Evolutionary conservation across 805 yeast species (phyloP).

Genomic region (Pichia manshurica): DNA sequence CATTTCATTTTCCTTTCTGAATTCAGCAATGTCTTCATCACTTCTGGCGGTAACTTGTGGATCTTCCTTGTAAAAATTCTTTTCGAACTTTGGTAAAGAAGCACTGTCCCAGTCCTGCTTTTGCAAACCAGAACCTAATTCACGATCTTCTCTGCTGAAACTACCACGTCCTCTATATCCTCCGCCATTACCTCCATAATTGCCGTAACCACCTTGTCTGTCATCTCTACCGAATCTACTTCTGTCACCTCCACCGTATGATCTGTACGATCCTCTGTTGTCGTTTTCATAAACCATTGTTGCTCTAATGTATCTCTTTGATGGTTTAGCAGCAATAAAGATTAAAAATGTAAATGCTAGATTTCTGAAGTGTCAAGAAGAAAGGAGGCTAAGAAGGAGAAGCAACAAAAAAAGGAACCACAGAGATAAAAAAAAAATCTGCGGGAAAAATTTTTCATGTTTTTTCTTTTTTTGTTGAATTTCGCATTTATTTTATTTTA

Average conservation of each 20-base stretch:
- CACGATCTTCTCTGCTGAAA: conserved; percentile 35
- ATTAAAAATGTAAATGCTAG: no score
- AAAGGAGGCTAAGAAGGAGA: not conserved
- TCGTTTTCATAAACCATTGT: conserved; percentile 40
- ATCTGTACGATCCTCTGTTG: conserved; percentile 29
- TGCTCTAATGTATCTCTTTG: conserved; percentile 4
- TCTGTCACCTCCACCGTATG: conserved; percentile 37
- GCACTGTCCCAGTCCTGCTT: conserved; percentile 80
- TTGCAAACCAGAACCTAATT: conserved; percentile 50
- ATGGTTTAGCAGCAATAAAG: not conserved
- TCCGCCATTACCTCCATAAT: conserved; percentile 24
- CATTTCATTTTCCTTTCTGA: conserved; percentile 86
- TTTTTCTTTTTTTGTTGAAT: not conserved
- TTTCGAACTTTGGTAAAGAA: conserved; percentile 81
- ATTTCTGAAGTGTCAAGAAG: not conserved
- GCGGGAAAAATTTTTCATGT: not conserved
- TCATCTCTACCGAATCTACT: conserved; percentile 33
- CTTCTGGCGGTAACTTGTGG: conserved; percentile 70
- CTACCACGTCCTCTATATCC: conserved; percentile 35
- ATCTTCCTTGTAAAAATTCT: conserved; percentile 88
- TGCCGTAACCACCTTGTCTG: conserved; percentile 28
- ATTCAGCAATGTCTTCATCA: conserved; percentile 63
- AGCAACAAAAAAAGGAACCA: not conserved
- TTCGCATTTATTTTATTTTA: no score
- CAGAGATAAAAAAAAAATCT: conserved; percentile 4